phyloP scores from a whole-genome alignment of 2,329 filamentous ascomycete species.

The Aplosporella prunicola region DNA sequence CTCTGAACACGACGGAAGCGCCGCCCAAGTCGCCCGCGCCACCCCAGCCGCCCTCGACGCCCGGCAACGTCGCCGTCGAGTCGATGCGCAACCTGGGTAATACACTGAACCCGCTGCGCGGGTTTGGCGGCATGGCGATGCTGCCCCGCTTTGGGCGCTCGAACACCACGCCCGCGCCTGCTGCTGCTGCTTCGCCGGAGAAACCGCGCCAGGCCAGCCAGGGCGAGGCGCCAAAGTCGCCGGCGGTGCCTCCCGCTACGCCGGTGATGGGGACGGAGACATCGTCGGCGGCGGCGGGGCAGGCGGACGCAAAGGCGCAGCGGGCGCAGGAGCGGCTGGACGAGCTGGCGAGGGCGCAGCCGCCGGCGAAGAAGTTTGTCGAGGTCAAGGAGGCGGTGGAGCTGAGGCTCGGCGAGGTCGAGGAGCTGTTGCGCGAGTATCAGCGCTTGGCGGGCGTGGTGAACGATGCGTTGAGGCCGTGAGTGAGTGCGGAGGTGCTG shows the following conservation, averaged over 20 bases:
- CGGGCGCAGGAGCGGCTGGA: slow-evolving; percentile 37
- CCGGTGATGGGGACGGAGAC: not conserved
- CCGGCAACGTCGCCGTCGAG: slow-evolving; percentile 57
- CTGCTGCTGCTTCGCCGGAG: slow-evolving; percentile 12
- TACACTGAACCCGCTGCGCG: slow-evolving; percentile 72
- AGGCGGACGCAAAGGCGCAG: slow-evolving; percentile 21
- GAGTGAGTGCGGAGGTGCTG: no score
- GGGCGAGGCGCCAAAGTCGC: not conserved
- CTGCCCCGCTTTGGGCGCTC: slow-evolving; percentile 66
- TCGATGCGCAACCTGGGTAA: slow-evolving; percentile 74
- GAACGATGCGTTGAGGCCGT: slow-evolving; percentile 29
- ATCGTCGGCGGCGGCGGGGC: slow-evolving; percentile 1
- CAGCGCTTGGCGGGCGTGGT: slow-evolving; percentile 36
- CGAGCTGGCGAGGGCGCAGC: slow-evolving; percentile 34
- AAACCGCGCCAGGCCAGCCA: not conserved
- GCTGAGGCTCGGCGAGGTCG: slow-evolving; percentile 38
- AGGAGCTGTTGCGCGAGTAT: slow-evolving; percentile 36
- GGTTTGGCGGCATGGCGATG: slow-evolving; percentile 63
- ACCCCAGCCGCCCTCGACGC: slow-evolving; percentile 15
- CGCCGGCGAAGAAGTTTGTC: slow-evolving; percentile 39
- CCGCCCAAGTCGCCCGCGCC: slow-evolving; percentile 12
- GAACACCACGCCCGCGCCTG: slow-evolving; percentile 35
- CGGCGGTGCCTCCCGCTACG: not conserved
- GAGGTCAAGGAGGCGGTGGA: slow-evolving; percentile 38
- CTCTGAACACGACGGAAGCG: slow-evolving; percentile 17